Percentiles rank a stretch among this genome's conserved stretches.
These are phyloP conservation scores for Colletotrichum kahawae DNA, from an alignment of 2,329 filamentous ascomycete species.

Conservation along the genomic window DNA sequence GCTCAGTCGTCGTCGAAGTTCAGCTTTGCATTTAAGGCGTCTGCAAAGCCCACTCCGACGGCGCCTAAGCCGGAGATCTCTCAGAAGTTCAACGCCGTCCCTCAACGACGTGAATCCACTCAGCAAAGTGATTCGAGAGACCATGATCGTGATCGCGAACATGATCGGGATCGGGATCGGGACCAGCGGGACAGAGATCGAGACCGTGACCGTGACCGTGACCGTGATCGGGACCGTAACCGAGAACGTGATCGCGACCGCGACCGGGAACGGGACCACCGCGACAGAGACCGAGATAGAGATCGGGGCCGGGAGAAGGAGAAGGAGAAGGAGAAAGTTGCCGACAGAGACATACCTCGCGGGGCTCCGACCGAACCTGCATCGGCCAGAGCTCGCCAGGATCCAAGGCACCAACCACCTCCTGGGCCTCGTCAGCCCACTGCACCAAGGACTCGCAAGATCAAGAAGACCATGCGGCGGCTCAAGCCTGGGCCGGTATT, in stretches of 20 bases:
- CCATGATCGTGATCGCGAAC: conserved; percentile 29
- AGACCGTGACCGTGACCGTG: conserved; percentile 21
- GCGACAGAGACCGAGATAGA: conserved; percentile 6
- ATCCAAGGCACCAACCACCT: conserved; percentile 34
- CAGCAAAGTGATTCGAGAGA: conserved; percentile 35
- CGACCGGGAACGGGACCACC: conserved; percentile 25
- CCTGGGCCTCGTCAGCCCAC: conserved; percentile 37
- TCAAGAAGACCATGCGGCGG: conserved; percentile 72
- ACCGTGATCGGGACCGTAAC: conserved; percentile 40
- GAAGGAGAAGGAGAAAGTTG: conserved; percentile 30
- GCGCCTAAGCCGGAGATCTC: conserved; percentile 70
- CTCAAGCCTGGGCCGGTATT: conserved; percentile 75
- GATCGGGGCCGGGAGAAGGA: conserved; percentile 46
- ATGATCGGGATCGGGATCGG: conserved; percentile 21
- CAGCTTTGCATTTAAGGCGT: conserved; percentile 89
- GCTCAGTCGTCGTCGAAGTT: conserved; percentile 70
- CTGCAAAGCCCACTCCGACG: conserved; percentile 62
- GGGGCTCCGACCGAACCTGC: conserved; percentile 60
- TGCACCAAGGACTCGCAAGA: conserved; percentile 62
- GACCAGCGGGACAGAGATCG: conserved; percentile 31
- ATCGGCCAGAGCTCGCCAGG: conserved; percentile 47
- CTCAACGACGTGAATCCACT: conserved; percentile 47
- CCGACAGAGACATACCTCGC: conserved; percentile 52
- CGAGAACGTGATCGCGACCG: conserved; percentile 30
- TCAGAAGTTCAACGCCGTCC: conserved; percentile 70